These are phyloP conservation scores for Saccharomycopsis capsularis DNA, from an alignment of 805 yeast genomes.

Conservation along the genomic window DNA sequence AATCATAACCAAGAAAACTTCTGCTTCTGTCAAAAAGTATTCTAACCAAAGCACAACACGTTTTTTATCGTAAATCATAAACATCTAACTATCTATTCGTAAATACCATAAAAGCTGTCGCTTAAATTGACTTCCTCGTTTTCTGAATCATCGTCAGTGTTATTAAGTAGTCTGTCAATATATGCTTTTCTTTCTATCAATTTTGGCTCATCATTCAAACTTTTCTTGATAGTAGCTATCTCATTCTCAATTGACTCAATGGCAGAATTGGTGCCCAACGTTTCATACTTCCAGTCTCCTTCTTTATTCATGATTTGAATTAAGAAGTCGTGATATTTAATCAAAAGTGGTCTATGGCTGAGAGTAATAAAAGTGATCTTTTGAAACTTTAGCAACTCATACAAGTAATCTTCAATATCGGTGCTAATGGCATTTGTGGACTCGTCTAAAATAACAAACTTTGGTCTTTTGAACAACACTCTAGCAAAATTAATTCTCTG, in stretches of 20 bases:
- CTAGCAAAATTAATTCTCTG: conserved; percentile 88
- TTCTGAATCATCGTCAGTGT: conserved; percentile 10
- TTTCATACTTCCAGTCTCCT: conserved; percentile 52
- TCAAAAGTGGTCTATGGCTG: conserved; percentile 74
- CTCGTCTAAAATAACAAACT: conserved; percentile 80
- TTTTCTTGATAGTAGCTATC: conserved; percentile 55
- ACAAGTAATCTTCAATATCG: conserved; percentile 82
- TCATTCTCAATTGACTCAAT: conserved; percentile 67
- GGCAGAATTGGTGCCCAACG: conserved; percentile 58
- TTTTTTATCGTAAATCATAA: too few relatives aligned
- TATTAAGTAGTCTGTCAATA: conserved; percentile 37
- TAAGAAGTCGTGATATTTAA: conserved; percentile 76
- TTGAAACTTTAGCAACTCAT: conserved; percentile 63
- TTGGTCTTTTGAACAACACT: conserved; percentile 70
- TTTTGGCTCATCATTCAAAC: conserved; percentile 49
- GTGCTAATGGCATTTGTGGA: conserved; percentile 90
- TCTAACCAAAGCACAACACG: too few relatives aligned
- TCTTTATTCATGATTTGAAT: conserved; percentile 59
- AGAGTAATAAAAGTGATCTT: conserved; percentile 75
- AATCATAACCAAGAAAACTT: too few relatives aligned
- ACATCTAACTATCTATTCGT: background rate
- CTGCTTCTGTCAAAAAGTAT: too few relatives aligned
- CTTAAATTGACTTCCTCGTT: background rate
- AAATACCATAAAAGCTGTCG: background rate
- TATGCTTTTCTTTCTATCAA: conserved; percentile 56